Base-by-base conservation (phyloP, 192 early-diverging fungal genomes). In the Backusella parvicylindrica region DNA sequence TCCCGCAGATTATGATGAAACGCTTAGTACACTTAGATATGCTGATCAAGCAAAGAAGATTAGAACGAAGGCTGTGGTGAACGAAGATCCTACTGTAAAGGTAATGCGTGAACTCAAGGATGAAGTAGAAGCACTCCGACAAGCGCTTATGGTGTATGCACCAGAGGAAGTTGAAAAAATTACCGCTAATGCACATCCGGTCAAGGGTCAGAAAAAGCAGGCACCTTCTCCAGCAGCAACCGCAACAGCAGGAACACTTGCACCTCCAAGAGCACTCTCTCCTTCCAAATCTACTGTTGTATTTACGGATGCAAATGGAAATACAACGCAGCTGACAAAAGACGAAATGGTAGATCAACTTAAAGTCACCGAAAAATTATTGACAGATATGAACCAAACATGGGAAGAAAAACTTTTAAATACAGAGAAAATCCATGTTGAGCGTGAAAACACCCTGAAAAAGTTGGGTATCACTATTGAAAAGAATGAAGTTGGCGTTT, bases 31-130 rank as follows among this genome's bases (percentile, higher is more conserved):
- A 6, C 83, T 98, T 36, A 86, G 96, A 36, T 98, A 96, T 77
- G 95, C 94, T 4, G 94, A 97, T 72, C 90, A 95, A 40, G 96
- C 95, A 23, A 97, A 96, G 79, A 88, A 86, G 50, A 95, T 98
- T 79, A 91, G 96, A 77, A 98, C 95, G 78, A 91, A 91, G 79
- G 95, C 95, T 11, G 87, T 93, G 0, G 92, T 98, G 53, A 98
- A 98, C 79, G 95, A 98, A 80, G 93, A 96, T 72, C 91, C 93
- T 0, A 91, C 91, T 53, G 89, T 85, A 13, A 90, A 86, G 68
- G 79, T 95, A 3, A 91, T 98, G 68, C 87, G 92, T 53, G 92
- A 96, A 79, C 85, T 98, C 16, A 91, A 94, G 77, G 90, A 92
- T 32, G 95, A 98, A 74, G 82, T 98, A 1, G 82, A 83, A 21